phyloP scores from a whole-genome alignment of 2,329 filamentous ascomycete genomes.

The Rutstroemia sp. region DNA sequence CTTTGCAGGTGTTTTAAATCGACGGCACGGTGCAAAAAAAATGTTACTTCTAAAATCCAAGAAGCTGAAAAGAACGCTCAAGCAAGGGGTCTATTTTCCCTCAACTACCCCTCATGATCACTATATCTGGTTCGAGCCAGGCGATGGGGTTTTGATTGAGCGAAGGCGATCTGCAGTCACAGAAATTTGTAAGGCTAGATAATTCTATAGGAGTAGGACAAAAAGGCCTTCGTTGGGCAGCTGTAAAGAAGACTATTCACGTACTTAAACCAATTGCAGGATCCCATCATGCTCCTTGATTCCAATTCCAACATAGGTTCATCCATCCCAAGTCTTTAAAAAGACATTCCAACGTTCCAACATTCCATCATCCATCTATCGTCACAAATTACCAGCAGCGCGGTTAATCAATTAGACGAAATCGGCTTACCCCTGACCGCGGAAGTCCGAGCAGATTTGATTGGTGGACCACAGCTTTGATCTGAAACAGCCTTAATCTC shows the following conservation, averaged over 20 bases:
- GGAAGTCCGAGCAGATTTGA: neutral
- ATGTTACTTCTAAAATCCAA: neutral
- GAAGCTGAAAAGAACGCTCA: neutral
- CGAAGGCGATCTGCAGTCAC: neutral
- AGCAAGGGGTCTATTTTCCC: neutral
- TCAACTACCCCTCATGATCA: neutral
- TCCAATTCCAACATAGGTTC: too few species aligned
- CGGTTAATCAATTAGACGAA: conserved; percentile 9
- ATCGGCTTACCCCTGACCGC: neutral
- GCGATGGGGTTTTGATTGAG: neutral
- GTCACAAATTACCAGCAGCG: neutral
- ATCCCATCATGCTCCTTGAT: too few species aligned
- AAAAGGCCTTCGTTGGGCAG: neutral
- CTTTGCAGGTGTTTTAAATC: neutral
- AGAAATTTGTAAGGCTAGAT: neutral
- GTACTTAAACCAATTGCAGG: too few species aligned
- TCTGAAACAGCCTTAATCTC: conserved; percentile 8
- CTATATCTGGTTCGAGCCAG: conserved; percentile 2
- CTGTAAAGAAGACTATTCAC: neutral
- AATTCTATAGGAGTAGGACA: neutral
- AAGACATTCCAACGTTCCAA: too few species aligned
- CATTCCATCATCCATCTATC: too few species aligned
- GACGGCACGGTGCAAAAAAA: neutral
- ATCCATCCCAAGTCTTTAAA: too few species aligned
- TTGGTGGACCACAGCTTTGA: conserved; percentile 1